phyloP scores from a whole-genome alignment of 441 rosid species.

The Pelargonium myrrhifolium region DNA sequence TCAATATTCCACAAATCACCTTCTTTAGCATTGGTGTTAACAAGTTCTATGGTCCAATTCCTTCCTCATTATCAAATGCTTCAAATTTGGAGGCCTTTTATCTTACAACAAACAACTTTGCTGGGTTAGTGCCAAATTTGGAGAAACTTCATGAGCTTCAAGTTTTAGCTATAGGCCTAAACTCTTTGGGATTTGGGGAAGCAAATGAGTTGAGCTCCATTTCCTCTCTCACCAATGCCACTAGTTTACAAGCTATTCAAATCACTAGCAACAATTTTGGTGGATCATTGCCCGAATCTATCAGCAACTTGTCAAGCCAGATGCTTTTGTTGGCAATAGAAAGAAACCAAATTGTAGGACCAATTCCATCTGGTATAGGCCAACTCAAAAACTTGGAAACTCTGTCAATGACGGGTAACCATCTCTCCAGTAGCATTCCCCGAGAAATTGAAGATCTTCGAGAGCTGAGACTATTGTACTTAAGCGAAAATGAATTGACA shows the following conservation, averaged over 20 bases:
- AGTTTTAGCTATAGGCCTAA: neutral
- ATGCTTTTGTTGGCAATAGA: neutral
- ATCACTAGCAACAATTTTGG: neutral
- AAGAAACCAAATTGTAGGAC: slow-evolving; percentile 9
- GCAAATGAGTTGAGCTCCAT: slow-evolving; percentile 18
- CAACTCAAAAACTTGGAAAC: neutral
- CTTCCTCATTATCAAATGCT: slow-evolving; percentile 22
- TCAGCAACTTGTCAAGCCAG: slow-evolving; percentile 17
- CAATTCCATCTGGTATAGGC: slow-evolving; percentile 1
- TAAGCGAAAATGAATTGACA: neutral
- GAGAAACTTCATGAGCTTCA: neutral
- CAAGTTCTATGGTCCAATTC: slow-evolving; percentile 18
- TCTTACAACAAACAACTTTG: neutral
- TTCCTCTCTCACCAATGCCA: slow-evolving; percentile 20
- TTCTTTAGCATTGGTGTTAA: neutral
- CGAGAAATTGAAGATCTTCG: slow-evolving; percentile 1
- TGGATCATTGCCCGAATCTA: slow-evolving; percentile 20
- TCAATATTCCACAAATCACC: slow-evolving; percentile 11
- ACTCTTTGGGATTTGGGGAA: slow-evolving; percentile 17
- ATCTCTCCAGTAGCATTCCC: slow-evolving; percentile 8
- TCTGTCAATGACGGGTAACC: neutral
- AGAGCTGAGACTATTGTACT: neutral
- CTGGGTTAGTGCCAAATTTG: slow-evolving; percentile 10
- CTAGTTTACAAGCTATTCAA: neutral
- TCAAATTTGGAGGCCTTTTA: neutral